Evolutionary conservation across 345 rosid species (phyloP), one percentile per base, ranked within the genome.

Genomic region (Salix viminalis): DNA sequence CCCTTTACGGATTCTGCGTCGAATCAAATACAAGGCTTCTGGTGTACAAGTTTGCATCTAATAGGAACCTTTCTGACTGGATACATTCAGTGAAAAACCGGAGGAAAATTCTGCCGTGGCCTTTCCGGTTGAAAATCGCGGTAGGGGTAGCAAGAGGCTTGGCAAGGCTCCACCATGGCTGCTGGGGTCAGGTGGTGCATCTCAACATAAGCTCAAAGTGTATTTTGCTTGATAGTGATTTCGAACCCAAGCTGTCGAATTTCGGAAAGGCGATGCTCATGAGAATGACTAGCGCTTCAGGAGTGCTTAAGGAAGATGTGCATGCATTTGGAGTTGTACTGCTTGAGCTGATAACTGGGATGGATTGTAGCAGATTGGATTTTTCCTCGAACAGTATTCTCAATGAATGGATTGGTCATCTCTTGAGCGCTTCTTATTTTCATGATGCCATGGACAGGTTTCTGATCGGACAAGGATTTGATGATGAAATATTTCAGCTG

Each of bases 131-230:
- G 34, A 83, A 77, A 74, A 74, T 83, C 23, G 86, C 76, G 0
- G 28, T 42, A 26, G 80, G 85, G 11, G 0, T 76, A 16, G 79
- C 85, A 7, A 73, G 69, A 69, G 86, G 72, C 41, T 65, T 83
- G 71, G 76, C 79, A 18, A 79, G 83, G 85, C 79, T 83, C 3
- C 85, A 83, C 58, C 81, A 79, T 26, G 46, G 56, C 44, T 56
- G 64, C 73, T 15, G 44, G 15, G 24, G 41, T 14, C 70, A 37
- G 0, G 44, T 77, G 6, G 54, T 32, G 28, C 85, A 83, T 76
- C 83, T 73, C 7, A 61, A 73, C 39, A 64, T 83, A 14, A 60
- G 23, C 75, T 77, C 83, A 3, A 76, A 54, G 30, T 62, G 65
- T 19, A 24, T 79, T 39, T 58, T 79, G 41, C 76, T 79, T 9